phyloP scores from a whole-genome alignment of 2,329 filamentous ascomycete genomes.

The Botryotinia globosa region DNA sequence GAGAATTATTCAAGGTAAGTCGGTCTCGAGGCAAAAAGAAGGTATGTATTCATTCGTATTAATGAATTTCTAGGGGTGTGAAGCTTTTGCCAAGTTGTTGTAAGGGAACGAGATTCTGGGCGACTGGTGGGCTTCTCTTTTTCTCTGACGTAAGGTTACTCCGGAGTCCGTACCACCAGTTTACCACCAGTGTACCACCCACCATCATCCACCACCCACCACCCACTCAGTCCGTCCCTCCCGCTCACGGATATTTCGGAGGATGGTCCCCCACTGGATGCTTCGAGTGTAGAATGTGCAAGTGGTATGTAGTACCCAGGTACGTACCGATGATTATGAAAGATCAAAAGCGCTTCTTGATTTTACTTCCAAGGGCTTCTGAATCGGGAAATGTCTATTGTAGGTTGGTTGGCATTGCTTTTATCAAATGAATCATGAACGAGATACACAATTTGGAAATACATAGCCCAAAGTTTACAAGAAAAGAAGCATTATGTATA shows the following conservation, averaged over 20 bases:
- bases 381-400: background rate
- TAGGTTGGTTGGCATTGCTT: background rate
- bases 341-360: background rate
- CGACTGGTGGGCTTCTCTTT: no score
- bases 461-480: background rate
- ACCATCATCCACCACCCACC: no score
- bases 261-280: background rate
- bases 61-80: background rate
- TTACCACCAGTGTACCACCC: no score
- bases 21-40: background rate
- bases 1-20: background rate
- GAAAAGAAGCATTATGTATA: background rate
- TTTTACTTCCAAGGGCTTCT: background rate
- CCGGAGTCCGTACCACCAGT: no score
- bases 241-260: background rate
- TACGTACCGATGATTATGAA: background rate
- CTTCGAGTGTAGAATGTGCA: background rate
- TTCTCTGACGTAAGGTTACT: conserved; percentile 2
- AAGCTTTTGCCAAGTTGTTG: conserved; percentile 6
- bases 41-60: background rate
- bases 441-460: background rate
- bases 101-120: conserved; percentile 4
- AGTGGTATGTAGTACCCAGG: no score
- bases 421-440: background rate
- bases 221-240: no score